Conservation (phyloP, 2,329 filamentous ascomycete genomes). For the Chrysosporium keratinophilum region DNA sequence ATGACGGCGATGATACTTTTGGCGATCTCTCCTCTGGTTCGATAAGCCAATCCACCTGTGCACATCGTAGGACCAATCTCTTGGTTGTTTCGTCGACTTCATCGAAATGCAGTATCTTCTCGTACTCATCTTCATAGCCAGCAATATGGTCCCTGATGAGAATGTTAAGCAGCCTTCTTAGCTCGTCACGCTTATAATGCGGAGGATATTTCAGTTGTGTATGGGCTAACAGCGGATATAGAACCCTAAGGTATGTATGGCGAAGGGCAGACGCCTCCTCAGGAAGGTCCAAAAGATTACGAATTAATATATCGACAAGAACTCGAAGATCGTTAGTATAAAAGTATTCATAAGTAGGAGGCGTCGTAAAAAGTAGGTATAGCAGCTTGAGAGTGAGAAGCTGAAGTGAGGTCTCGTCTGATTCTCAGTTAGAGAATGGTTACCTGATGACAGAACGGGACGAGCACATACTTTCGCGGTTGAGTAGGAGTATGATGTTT, state of each 20-base stretch:
- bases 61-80: slow-evolving; percentile 38
- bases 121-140: slow-evolving; percentile 34
- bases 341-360: slow-evolving; percentile 90
- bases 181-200: slow-evolving; percentile 83
- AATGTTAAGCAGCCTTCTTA: slow-evolving; percentile 63
- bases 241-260: slow-evolving; percentile 87
- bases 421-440: background rate
- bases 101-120: slow-evolving; percentile 41
- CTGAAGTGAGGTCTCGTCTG: slow-evolving; percentile 79
- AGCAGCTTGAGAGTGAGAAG: slow-evolving; percentile 92
- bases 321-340: slow-evolving; percentile 96
- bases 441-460: background rate
- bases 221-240: slow-evolving; percentile 81
- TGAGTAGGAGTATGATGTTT: slow-evolving; percentile 89
- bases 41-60: slow-evolving; percentile 38
- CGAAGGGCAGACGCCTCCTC: slow-evolving; percentile 63
- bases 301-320: slow-evolving; percentile 86
- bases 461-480: slow-evolving; percentile 58
- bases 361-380: slow-evolving; percentile 89
- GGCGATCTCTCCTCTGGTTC: slow-evolving; percentile 24
- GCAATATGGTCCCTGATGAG: slow-evolving; percentile 65
- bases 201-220: slow-evolving; percentile 79
- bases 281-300: slow-evolving; percentile 90
- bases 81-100: slow-evolving; percentile 42
- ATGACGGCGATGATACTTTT: slow-evolving; percentile 20